A percentile compares a stretch with the other conserved stretches of the same genome.
These are phyloP conservation scores for Styphnolobium japonicum DNA, from an alignment of 306 rosid species.

Conservation along the genomic window DNA sequence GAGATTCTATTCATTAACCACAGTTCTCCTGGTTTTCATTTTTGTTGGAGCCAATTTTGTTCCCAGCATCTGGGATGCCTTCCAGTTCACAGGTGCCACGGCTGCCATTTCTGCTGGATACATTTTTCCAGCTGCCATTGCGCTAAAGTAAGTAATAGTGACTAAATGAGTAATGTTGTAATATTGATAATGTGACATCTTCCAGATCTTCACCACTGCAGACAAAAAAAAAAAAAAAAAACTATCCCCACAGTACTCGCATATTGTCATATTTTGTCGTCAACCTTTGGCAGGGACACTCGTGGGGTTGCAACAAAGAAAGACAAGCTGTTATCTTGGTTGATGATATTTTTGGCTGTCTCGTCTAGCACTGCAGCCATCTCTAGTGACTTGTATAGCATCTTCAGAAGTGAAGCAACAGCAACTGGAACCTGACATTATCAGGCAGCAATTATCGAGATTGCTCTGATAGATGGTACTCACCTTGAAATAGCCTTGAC, in stretches of 20 bases:
- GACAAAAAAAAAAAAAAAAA: background rate
- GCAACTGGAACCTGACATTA: slow-evolving; percentile 30
- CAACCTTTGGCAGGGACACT: slow-evolving; percentile 47
- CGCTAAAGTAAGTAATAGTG: slow-evolving; percentile 46
- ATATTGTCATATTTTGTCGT: background rate
- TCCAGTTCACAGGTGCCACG: slow-evolving; percentile 81
- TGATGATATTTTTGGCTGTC: slow-evolving; percentile 59
- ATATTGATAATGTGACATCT: background rate
- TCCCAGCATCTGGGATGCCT: slow-evolving; percentile 83
- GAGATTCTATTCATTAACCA: slow-evolving; percentile 57
- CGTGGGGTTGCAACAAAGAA: slow-evolving; percentile 61
- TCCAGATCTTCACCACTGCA: background rate
- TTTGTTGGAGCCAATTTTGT: slow-evolving; percentile 72
- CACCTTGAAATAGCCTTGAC: background rate
- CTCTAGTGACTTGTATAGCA: slow-evolving; percentile 55
- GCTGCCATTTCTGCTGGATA: slow-evolving; percentile 59
- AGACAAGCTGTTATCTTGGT: slow-evolving; percentile 51
- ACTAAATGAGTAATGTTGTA: background rate
- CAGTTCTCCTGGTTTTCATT: slow-evolving; percentile 51
- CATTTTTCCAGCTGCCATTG: slow-evolving; percentile 66
- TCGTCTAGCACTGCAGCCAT: slow-evolving; percentile 64
- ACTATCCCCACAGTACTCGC: background rate
- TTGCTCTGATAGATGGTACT: background rate
- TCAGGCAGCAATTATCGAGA: background rate
- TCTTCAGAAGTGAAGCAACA: slow-evolving; percentile 25